Percentiles rank a stretch among this genome's conserved stretches.
phyloP scores from a whole-genome alignment of 169 alveolate species.

The Pseudocohnilembus persalinus region DNA sequence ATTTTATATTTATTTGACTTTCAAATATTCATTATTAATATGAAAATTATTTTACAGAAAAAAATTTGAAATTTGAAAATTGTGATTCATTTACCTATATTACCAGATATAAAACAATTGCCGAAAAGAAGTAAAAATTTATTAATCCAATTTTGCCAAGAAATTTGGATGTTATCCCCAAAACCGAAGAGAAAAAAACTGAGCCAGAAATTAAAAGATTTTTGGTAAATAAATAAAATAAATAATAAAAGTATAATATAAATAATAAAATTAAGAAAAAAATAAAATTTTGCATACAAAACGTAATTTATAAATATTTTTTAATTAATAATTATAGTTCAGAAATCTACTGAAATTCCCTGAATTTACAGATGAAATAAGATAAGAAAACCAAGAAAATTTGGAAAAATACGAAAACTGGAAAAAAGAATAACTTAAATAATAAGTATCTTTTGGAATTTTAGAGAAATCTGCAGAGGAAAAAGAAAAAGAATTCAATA shows the following conservation, averaged over 20 bases:
- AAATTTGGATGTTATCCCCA: not conserved
- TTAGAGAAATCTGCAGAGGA: constrained; percentile 41
- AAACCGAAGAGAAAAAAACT: not conserved
- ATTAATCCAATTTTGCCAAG: constrained; percentile 6
- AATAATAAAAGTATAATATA: not conserved
- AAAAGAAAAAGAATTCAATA: constrained; percentile 42
- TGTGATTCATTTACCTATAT: constrained; percentile 27
- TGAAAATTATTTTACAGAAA: no score
- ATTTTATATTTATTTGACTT: no score
- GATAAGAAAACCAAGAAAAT: constrained; percentile 47
- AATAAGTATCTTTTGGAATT: constrained; percentile 36
- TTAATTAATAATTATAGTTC: no score
- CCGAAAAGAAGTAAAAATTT: not conserved
- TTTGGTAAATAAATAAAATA: not conserved
- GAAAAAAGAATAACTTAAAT: constrained; percentile 25
- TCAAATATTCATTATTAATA: no score
- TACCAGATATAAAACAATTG: not conserved
- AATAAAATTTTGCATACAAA: not conserved
- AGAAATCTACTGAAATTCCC: constrained; percentile 63
- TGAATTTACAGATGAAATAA: constrained; percentile 44
- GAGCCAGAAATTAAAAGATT: not conserved
- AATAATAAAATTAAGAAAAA: no score
- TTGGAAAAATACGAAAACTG: constrained; percentile 47
- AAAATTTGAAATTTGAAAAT: constrained; percentile 22
- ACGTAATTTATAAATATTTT: not conserved